Percentiles rank a stretch among this genome's conserved stretches.
Evolutionary conservation across 2,329 filamentous ascomycete genomes (phyloP).

Genomic region (Xylariaceae sp.): DNA sequence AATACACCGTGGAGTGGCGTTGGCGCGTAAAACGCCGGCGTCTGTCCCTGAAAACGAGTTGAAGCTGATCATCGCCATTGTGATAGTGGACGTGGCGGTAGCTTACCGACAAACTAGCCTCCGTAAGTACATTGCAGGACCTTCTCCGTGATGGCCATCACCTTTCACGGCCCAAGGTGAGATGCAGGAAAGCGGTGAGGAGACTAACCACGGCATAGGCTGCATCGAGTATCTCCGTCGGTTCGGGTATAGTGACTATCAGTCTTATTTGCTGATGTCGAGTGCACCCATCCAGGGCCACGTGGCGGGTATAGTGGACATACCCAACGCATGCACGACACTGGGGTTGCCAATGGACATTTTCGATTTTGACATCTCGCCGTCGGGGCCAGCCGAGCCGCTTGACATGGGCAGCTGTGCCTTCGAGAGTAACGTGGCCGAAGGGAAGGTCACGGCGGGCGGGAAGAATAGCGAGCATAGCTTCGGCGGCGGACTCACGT

Average conservation of each 20-base stretch:
- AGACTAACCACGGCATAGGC: conserved; percentile 33
- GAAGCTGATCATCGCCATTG: neutral
- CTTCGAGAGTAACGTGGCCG: conserved; percentile 46
- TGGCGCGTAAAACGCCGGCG: too few species aligned
- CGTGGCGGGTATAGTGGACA: conserved; percentile 83
- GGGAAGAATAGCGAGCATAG: conserved; percentile 45
- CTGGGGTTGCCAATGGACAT: conserved; percentile 87
- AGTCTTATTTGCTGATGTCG: conserved; percentile 78
- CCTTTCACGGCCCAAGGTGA: neutral
- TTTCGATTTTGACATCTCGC: conserved; percentile 87
- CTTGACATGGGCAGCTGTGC: conserved; percentile 68
- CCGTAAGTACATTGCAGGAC: conserved; percentile 33
- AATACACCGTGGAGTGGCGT: too few species aligned
- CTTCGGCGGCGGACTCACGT: conserved; percentile 48
- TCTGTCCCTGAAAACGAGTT: neutral
- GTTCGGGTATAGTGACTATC: conserved; percentile 67
- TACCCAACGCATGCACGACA: conserved; percentile 87
- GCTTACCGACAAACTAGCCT: conserved; percentile 80
- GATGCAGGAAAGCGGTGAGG: neutral
- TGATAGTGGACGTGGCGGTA: conserved; percentile 66
- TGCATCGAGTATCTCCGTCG: conserved; percentile 74
- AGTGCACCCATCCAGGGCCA: conserved; percentile 86
- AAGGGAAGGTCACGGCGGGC: conserved; percentile 41
- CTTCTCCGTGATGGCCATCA: neutral
- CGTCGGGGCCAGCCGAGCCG: conserved; percentile 48